Conservation (phyloP, 1,284 basidiomycete genomes). For the Peniophora sp. region DNA sequence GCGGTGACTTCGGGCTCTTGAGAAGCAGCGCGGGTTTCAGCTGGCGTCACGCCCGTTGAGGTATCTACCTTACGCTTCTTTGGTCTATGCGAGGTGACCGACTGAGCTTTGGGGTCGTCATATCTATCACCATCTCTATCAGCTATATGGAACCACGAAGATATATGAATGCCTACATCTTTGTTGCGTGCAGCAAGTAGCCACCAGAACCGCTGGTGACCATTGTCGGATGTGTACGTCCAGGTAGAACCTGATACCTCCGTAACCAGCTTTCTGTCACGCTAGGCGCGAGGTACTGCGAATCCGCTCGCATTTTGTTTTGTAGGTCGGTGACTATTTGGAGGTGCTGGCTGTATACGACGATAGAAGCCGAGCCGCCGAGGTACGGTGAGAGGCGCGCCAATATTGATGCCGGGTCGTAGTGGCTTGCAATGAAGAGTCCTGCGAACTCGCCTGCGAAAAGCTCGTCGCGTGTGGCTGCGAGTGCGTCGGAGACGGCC, state of each 20-base stretch:
- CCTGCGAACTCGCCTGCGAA: constrained; percentile 86
- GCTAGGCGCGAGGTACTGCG: constrained; percentile 71
- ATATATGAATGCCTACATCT: constrained; percentile 56
- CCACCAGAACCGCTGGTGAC: constrained; percentile 85
- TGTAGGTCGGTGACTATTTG: constrained; percentile 81
- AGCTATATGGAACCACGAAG: not conserved
- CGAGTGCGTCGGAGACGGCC: constrained; percentile 48
- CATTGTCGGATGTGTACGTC: constrained; percentile 96
- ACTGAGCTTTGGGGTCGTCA: constrained; percentile 57
- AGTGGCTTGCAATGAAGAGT: constrained; percentile 77
- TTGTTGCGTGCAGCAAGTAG: constrained; percentile 77
- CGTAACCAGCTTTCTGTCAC: constrained; percentile 88
- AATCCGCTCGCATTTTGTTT: constrained; percentile 56
- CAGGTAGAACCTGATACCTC: constrained; percentile 88
- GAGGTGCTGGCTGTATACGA: constrained; percentile 79
- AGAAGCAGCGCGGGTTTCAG: not conserved
- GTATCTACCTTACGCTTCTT: constrained; percentile 8
- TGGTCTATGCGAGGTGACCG: constrained; percentile 32
- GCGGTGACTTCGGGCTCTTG: not conserved
- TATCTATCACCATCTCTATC: constrained; percentile 32
- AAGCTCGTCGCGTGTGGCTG: constrained; percentile 69
- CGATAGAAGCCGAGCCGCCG: constrained; percentile 79
- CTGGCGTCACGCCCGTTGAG: not conserved
- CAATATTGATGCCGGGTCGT: constrained; percentile 82
- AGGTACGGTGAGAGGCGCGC: constrained; percentile 72